Evolutionary conservation across 441 rosid species (phyloP).

Genomic region (Macaranga tanarius): DNA sequence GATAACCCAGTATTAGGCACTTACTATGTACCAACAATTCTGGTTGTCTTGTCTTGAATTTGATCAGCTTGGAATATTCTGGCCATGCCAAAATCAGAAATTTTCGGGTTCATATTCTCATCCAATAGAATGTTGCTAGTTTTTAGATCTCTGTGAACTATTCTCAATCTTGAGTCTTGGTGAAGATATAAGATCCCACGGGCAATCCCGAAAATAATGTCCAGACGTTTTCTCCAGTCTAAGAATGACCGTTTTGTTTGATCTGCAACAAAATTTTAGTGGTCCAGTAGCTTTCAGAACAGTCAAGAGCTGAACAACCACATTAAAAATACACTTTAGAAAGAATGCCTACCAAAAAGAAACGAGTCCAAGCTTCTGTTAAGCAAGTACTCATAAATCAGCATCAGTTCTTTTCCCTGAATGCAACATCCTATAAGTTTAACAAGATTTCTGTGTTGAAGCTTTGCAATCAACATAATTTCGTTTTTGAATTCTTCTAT

Average conservation of each 20-base stretch:
- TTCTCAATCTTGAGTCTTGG: conserved; percentile 41
- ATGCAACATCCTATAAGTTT: too few relatives aligned
- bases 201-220: conserved; percentile 39
- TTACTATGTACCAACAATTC: conserved; percentile 48
- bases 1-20: background rate
- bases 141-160: conserved; percentile 46
- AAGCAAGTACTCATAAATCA: conserved; percentile 55
- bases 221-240: conserved; percentile 32
- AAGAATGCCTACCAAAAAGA: background rate
- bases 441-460: conserved; percentile 69
- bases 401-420: conserved; percentile 31
- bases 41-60: conserved; percentile 31
- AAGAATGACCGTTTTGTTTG: conserved; percentile 2
- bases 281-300: background rate
- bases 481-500: conserved; percentile 57
- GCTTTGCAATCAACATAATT: conserved; percentile 44
- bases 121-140: conserved; percentile 40
- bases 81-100: conserved; percentile 48
- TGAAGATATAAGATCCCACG: conserved; percentile 50
- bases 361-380: conserved; percentile 30
- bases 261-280: conserved; percentile 18
- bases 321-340: background rate
- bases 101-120: conserved; percentile 38
- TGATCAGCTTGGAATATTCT: conserved; percentile 33
- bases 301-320: too few relatives aligned